Conservation (phyloP, 331 rosid species). For the Quercus tomentella region DNA sequence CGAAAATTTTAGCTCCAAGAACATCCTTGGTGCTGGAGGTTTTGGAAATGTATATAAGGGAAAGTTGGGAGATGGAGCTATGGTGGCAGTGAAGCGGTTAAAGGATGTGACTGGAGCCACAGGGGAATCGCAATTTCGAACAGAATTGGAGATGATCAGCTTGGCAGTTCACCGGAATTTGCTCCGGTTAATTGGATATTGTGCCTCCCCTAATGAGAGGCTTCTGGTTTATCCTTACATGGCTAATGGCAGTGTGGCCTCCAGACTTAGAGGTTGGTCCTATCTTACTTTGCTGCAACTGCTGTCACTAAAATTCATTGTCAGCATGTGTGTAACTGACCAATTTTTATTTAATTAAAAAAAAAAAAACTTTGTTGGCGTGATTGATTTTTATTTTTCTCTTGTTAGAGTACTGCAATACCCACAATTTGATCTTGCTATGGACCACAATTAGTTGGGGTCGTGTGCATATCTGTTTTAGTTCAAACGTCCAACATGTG, state of each 20-base stretch:
- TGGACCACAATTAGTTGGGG: too few species aligned
- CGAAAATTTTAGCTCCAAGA: slow-evolving; percentile 68
- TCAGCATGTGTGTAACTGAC: too few species aligned
- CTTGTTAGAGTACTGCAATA: too few species aligned
- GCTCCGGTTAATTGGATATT: slow-evolving; percentile 80
- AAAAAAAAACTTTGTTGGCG: too few species aligned
- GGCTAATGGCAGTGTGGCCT: slow-evolving; percentile 96
- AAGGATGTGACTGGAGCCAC: slow-evolving; percentile 86
- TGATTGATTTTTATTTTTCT: too few species aligned
- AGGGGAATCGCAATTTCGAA: slow-evolving; percentile 86
- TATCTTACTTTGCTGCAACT: not conserved
- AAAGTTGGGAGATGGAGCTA: slow-evolving; percentile 70
- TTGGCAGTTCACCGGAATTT: slow-evolving; percentile 92
- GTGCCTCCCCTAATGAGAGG: slow-evolving; percentile 75
- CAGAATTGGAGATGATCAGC: slow-evolving; percentile 98
- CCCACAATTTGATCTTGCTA: too few species aligned
- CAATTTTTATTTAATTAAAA: too few species aligned
- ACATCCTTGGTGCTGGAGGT: slow-evolving; percentile 96
- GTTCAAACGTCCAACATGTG: too few species aligned
- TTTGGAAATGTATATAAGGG: slow-evolving; percentile 94
- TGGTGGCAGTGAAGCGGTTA: slow-evolving; percentile 93
- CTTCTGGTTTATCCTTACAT: slow-evolving; percentile 92
- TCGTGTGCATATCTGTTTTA: too few species aligned
- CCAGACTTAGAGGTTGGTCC: slow-evolving; percentile 80
- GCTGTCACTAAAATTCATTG: not conserved